These are phyloP conservation scores for Venturia pyrina DNA, from an alignment of 2,329 filamentous ascomycete genomes.

Conservation along the genomic window DNA sequence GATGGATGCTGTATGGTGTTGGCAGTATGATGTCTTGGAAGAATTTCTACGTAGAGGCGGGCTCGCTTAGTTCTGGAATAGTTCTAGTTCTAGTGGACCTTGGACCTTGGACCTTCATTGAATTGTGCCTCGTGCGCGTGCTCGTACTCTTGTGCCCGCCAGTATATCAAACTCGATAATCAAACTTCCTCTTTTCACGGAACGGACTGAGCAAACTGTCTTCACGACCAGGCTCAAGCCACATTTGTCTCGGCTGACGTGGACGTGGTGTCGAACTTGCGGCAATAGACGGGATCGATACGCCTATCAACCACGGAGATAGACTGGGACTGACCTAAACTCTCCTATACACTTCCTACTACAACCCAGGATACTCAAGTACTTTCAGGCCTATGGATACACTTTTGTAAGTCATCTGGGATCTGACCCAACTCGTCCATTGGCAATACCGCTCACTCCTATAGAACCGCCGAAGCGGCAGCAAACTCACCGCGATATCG, in stretches of 20 bases:
- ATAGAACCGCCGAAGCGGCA: conserved; percentile 80
- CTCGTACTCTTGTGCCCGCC: too few species aligned
- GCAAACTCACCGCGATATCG: conserved; percentile 84
- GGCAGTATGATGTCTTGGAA: neutral
- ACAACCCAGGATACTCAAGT: neutral
- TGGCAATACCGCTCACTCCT: conserved; percentile 15
- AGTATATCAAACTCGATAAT: too few species aligned
- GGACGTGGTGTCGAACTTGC: neutral
- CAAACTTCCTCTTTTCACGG: too few species aligned
- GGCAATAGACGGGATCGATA: neutral
- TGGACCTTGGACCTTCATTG: neutral
- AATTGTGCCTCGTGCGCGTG: neutral
- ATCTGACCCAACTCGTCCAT: neutral
- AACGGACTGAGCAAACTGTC: too few species aligned
- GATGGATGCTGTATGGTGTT: neutral
- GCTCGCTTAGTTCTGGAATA: neutral
- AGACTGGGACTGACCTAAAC: neutral
- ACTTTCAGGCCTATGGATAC: conserved; percentile 43
- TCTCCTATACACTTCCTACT: neutral
- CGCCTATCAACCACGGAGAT: conserved; percentile 1
- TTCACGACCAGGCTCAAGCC: neutral
- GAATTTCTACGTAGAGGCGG: neutral
- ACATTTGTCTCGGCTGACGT: neutral
- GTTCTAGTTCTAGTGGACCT: too few species aligned
- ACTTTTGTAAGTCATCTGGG: conserved; percentile 42